These are phyloP conservation scores for Mimosa bimucronata DNA, from an alignment of 306 rosid genomes.

Conservation along the genomic window DNA sequence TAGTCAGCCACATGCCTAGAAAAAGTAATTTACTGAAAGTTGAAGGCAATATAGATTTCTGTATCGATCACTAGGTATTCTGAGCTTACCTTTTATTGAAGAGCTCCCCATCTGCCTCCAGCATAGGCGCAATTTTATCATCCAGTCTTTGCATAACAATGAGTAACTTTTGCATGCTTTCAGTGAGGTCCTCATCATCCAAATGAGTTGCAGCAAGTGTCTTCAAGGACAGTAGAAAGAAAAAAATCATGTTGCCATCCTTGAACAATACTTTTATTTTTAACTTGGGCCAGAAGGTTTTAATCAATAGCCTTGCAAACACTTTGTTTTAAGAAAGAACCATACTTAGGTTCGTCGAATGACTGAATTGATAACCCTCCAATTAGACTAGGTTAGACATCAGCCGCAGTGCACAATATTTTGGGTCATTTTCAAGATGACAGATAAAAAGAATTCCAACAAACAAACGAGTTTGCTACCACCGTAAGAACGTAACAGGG, in stretches of 20 bases:
- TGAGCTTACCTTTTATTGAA: constrained; percentile 76
- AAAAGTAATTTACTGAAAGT: not conserved
- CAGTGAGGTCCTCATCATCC: constrained; percentile 86
- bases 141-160: constrained; percentile 98
- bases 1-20: constrained; percentile 11
- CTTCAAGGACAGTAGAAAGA: constrained; percentile 51
- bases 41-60: constrained; percentile 12
- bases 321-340: not conserved
- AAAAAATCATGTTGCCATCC: constrained; percentile 22
- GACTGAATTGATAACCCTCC: too few relatives aligned
- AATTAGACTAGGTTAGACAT: too few relatives aligned
- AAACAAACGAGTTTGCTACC: constrained; percentile 9
- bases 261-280: not conserved
- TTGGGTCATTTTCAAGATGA: constrained; percentile 9
- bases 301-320: not conserved
- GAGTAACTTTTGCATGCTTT: constrained; percentile 92
- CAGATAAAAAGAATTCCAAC: constrained; percentile 4
- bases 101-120: constrained; percentile 88
- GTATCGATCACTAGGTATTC: constrained; percentile 7
- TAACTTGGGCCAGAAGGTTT: not conserved
- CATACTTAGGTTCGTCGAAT: too few relatives aligned
- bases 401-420: constrained; percentile 10
- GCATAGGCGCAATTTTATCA: constrained; percentile 84
- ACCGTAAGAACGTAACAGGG: not conserved
- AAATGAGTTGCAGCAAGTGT: constrained; percentile 93